phyloP scores from a whole-genome alignment of 2,329 filamentous ascomycete species.

The Ceratocystis lukuohia region DNA sequence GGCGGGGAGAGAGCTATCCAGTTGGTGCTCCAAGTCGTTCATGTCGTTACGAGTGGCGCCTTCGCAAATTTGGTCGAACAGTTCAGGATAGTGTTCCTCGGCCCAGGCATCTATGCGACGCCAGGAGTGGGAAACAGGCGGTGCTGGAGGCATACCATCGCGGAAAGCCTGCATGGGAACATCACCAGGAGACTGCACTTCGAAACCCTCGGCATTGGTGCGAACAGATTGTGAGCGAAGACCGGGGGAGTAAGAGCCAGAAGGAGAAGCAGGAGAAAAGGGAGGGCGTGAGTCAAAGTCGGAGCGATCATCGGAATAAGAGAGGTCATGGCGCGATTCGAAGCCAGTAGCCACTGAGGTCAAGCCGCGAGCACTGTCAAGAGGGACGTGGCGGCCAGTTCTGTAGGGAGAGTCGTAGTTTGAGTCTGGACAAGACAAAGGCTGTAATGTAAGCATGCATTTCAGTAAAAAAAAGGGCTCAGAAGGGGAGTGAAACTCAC shows the following conservation, averaged over 20 bases:
- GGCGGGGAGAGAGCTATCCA: slow-evolving; percentile 85
- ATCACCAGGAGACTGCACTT: slow-evolving; percentile 61
- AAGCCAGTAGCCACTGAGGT: slow-evolving; percentile 80
- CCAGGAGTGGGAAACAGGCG: slow-evolving; percentile 83
- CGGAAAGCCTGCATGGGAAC: slow-evolving; percentile 95
- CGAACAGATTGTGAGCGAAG: slow-evolving; percentile 65
- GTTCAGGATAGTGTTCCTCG: slow-evolving; percentile 88
- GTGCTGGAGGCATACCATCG: slow-evolving; percentile 79
- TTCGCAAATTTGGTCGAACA: slow-evolving; percentile 86
- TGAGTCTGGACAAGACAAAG: slow-evolving; percentile 51
- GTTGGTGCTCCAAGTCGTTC: slow-evolving; percentile 89
- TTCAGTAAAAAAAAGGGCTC: slow-evolving; percentile 6
- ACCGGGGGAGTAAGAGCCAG: slow-evolving; percentile 69
- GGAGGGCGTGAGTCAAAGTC: slow-evolving; percentile 25
- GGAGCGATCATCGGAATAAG: slow-evolving; percentile 47
- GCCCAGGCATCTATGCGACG: slow-evolving; percentile 85
- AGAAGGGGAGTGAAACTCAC: slow-evolving; percentile 32
- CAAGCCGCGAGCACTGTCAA: slow-evolving; percentile 70
- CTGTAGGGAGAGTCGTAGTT: slow-evolving; percentile 86
- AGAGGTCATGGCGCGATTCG: slow-evolving; percentile 77
- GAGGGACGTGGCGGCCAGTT: slow-evolving; percentile 76
- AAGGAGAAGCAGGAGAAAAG: slow-evolving; percentile 33
- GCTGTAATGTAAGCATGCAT: slow-evolving; percentile 4
- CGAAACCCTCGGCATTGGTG: slow-evolving; percentile 50
- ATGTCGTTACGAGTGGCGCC: slow-evolving; percentile 87